A percentile compares a stretch with the other conserved stretches of the same genome.
These are phyloP conservation scores for Vitis amurensis DNA, from an alignment of 164 flowering plant species.

Conservation along the genomic window DNA sequence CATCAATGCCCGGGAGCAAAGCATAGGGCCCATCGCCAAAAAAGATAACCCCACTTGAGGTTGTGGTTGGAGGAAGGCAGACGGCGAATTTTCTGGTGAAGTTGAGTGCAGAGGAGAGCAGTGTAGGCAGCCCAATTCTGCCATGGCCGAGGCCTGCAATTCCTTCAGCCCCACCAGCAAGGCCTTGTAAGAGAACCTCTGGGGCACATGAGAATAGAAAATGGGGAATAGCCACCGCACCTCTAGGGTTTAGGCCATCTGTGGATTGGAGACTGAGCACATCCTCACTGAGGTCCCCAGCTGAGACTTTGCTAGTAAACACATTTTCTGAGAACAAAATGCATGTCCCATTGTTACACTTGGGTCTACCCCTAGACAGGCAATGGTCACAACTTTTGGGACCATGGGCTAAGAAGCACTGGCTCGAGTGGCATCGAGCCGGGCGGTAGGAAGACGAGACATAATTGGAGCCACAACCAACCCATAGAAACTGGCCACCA, in stretches of 20 bases:
- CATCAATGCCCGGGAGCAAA: constrained; percentile 25
- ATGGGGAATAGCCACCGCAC: constrained; percentile 9
- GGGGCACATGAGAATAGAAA: constrained; percentile 30
- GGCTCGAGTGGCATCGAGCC: constrained; percentile 24
- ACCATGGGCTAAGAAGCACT: constrained; percentile 21
- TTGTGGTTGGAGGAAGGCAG: constrained; percentile 23
- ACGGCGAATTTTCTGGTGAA: constrained; percentile 35
- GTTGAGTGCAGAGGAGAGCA: constrained; percentile 23
- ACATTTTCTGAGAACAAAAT: constrained; percentile 18
- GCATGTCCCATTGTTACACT: constrained; percentile 34
- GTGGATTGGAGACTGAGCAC: constrained; percentile 26
- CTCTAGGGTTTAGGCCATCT: constrained; percentile 28
- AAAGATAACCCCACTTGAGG: constrained; percentile 31
- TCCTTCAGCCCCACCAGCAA: constrained; percentile 34
- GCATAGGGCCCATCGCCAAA: constrained; percentile 38
- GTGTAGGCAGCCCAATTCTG: constrained; percentile 21
- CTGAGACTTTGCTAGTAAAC: constrained; percentile 7
- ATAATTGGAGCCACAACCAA: constrained; percentile 22
- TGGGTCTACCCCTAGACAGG: constrained; percentile 8
- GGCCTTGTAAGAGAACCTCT: constrained; percentile 20
- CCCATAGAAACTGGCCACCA: constrained; percentile 31
- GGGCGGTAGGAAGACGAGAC: constrained; percentile 22
- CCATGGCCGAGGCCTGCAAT: constrained; percentile 32
- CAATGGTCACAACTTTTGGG: constrained; percentile 13
- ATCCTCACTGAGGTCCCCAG: constrained; percentile 21